These are phyloP conservation scores for Petasospora rhodanensis DNA, from an alignment of 1,139 yeast species.

Conservation along the genomic window DNA sequence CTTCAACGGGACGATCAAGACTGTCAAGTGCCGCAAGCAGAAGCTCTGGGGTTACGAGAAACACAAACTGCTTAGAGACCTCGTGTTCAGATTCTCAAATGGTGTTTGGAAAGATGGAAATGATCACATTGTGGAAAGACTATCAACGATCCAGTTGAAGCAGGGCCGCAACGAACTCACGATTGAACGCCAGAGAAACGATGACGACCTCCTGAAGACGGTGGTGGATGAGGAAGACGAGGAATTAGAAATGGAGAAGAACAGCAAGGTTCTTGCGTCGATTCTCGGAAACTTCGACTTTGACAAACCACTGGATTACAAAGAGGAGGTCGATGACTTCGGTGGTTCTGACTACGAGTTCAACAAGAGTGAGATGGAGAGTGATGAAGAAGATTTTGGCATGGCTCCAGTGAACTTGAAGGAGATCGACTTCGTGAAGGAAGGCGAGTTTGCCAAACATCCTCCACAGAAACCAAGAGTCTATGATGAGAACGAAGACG, in stretches of 20 bases:
- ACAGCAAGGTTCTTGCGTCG: slow-evolving; percentile 47
- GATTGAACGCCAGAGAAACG: slow-evolving; percentile 25
- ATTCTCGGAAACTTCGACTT: slow-evolving; percentile 52
- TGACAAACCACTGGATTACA: slow-evolving; percentile 54
- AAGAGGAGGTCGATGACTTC: slow-evolving; percentile 38
- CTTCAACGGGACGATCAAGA: slow-evolving; percentile 57
- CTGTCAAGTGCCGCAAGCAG: slow-evolving; percentile 57
- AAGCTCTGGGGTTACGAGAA: slow-evolving; percentile 91
- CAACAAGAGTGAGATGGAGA: slow-evolving; percentile 33
- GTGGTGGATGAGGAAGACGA: slow-evolving; percentile 27
- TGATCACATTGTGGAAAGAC: slow-evolving; percentile 70
- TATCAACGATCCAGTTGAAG: slow-evolving; percentile 27
- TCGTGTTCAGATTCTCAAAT: slow-evolving; percentile 56
- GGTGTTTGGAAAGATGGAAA: slow-evolving; percentile 83
- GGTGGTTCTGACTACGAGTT: slow-evolving; percentile 47
- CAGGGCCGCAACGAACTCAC: slow-evolving; percentile 19
- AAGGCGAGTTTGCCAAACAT: slow-evolving; percentile 25
- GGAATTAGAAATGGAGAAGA: slow-evolving; percentile 33
- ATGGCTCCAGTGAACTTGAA: slow-evolving; percentile 28
- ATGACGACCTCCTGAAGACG: slow-evolving; percentile 19
- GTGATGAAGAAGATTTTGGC: slow-evolving; percentile 40
- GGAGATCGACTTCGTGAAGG: slow-evolving; percentile 21
- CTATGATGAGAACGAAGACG: slow-evolving; percentile 28
- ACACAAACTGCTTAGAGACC: slow-evolving; percentile 52
- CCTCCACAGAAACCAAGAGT: slow-evolving; percentile 5